Evolutionary conservation across 1,284 basidiomycete species (phyloP).

Genomic region (Cystobasidium pallidum): DNA sequence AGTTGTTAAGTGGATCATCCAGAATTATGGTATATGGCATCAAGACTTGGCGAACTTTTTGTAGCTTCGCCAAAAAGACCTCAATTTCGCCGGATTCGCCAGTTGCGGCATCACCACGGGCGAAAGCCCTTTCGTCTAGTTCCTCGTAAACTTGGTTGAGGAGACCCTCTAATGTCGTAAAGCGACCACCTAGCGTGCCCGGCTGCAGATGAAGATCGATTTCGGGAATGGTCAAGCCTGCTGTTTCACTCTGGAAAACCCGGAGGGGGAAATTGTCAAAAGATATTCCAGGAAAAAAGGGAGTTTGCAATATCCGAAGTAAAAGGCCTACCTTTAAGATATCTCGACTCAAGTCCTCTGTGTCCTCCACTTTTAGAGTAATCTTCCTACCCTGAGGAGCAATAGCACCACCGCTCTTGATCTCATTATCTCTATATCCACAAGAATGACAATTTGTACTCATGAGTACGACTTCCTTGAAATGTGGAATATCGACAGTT

Average conservation of each 20-base stretch:
- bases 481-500: conserved; percentile 95
- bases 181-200: conserved; percentile 96
- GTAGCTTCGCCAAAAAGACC: conserved; percentile 76
- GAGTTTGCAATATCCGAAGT: neutral
- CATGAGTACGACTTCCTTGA: conserved; percentile 99
- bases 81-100: conserved; percentile 65
- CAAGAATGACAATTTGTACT: conserved; percentile 94
- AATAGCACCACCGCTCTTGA: conserved; percentile 90
- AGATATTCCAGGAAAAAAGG: neutral
- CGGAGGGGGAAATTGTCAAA: neutral
- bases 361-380: conserved; percentile 85
- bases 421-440: conserved; percentile 96
- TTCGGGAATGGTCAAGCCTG: conserved; percentile 87
- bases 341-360: conserved; percentile 91
- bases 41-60: conserved; percentile 75
- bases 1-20: conserved; percentile 94
- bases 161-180: conserved; percentile 93
- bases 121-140: conserved; percentile 85
- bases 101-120: conserved; percentile 68
- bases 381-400: conserved; percentile 83
- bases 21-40: conserved; percentile 86
- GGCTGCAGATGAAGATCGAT: conserved; percentile 90
- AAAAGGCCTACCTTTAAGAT: conserved; percentile 74
- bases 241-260: conserved; percentile 75
- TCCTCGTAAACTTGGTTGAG: conserved; percentile 95